phyloP scores from a whole-genome alignment of 495 filamentous ascomycete genomes.

The Talaromyces adpressus region DNA sequence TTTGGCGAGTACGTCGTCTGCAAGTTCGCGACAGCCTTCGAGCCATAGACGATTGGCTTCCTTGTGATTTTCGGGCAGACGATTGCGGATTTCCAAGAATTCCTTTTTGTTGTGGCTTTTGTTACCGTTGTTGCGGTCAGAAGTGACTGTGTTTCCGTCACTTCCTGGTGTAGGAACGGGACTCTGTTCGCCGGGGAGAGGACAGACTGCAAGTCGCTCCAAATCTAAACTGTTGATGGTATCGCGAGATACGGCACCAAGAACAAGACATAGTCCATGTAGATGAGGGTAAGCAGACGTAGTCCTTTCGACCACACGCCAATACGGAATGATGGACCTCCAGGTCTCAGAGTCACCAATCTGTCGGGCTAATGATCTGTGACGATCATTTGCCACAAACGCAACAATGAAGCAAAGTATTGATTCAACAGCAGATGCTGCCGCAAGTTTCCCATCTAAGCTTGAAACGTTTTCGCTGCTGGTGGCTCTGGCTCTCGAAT shows the following conservation, averaged over 20 bases:
- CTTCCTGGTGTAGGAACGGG: conserved; percentile 31
- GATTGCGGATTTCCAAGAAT: conserved; percentile 30
- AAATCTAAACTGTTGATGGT: conserved; percentile 38
- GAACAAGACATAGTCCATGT: conserved; percentile 33
- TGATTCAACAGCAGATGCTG: conserved; percentile 39
- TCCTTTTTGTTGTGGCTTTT: conserved; percentile 28
- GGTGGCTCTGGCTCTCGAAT: conserved; percentile 15
- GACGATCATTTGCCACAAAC: conserved; percentile 40
- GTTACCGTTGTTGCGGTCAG: conserved; percentile 20
- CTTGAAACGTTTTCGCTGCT: conserved; percentile 24
- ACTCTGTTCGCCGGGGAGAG: conserved; percentile 33
- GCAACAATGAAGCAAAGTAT: conserved; percentile 44
- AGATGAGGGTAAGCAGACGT: conserved; percentile 30
- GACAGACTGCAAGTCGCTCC: conserved; percentile 34
- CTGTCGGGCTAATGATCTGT: conserved; percentile 25
- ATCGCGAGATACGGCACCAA: conserved; percentile 42
- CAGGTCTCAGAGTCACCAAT: conserved; percentile 36
- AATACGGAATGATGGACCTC: conserved; percentile 43
- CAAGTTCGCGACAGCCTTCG: conserved; percentile 34
- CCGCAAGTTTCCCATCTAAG: conserved; percentile 33
- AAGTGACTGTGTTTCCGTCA: conserved; percentile 23
- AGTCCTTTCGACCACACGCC: conserved; percentile 35
- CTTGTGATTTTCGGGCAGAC: conserved; percentile 33
- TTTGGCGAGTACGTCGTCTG: conserved; percentile 32
- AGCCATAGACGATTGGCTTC: conserved; percentile 39